These are phyloP conservation scores for Lenzites betulinus DNA, from an alignment of 768 basidiomycete genomes.

Conservation along the genomic window DNA sequence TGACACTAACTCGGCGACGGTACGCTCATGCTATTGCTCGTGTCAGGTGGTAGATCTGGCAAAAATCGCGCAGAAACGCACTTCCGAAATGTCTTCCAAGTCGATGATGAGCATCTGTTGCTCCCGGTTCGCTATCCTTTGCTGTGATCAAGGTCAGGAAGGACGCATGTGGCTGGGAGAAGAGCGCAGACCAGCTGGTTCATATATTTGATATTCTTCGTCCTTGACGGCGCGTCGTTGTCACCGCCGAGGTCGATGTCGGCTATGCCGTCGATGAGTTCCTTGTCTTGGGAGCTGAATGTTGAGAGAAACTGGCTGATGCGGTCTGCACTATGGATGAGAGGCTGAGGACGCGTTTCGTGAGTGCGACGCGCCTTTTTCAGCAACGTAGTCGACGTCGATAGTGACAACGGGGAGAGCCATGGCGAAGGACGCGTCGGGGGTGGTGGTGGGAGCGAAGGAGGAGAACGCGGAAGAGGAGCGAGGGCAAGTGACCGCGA, in stretches of 20 bases:
- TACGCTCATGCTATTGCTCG: constrained; percentile 62
- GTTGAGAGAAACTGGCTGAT: constrained; percentile 72
- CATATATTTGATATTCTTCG: constrained; percentile 72
- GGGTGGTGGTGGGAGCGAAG: constrained; percentile 17
- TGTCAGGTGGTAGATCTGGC: not conserved
- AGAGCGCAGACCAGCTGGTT: constrained; percentile 64
- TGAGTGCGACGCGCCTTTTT: constrained; percentile 54
- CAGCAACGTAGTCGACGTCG: constrained; percentile 66
- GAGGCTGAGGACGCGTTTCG: not conserved
- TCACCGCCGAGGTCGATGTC: constrained; percentile 67
- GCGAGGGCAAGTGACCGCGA: constrained; percentile 25
- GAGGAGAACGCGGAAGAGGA: constrained; percentile 28
- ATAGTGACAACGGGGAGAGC: constrained; percentile 64
- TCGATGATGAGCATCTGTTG: constrained; percentile 88
- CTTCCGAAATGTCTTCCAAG: constrained; percentile 82
- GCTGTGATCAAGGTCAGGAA: constrained; percentile 45
- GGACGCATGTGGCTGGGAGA: constrained; percentile 19
- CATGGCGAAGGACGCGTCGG: constrained; percentile 46
- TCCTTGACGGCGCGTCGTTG: constrained; percentile 39
- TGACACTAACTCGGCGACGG: constrained; percentile 69
- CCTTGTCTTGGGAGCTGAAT: constrained; percentile 64
- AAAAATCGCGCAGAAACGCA: constrained; percentile 35
- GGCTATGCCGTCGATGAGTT: constrained; percentile 66
- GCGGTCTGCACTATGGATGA: constrained; percentile 45
- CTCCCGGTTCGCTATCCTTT: constrained; percentile 91